A percentile compares a stretch with the other conserved stretches of the same genome.
Evolutionary conservation across 1,284 basidiomycete species (phyloP).

Genomic region (Tranzscheliella williamsii): DNA sequence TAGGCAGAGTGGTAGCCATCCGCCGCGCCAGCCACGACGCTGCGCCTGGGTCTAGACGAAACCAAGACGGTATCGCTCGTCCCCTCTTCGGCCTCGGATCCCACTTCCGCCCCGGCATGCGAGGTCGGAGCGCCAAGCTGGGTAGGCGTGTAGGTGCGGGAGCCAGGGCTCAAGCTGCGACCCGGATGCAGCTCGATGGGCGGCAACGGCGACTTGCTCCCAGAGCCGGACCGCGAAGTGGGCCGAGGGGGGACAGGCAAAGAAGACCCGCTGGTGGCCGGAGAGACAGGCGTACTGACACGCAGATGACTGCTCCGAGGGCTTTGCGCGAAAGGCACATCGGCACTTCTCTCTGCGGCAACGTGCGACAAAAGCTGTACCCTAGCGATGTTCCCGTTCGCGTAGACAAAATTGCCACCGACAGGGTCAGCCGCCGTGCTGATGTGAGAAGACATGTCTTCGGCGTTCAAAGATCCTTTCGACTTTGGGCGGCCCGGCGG

Average conservation of each 20-base stretch:
- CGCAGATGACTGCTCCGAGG: background rate
- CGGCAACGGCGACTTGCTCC: background rate
- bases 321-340: background rate
- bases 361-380: conserved; percentile 9
- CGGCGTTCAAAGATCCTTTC: background rate
- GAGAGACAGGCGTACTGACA: conserved; percentile 2
- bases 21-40: too few relatives aligned
- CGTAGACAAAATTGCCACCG: conserved; percentile 4
- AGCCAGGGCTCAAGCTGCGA: too few relatives aligned
- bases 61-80: too few relatives aligned
- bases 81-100: too few relatives aligned
- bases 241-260: conserved; percentile 20
- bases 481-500: background rate
- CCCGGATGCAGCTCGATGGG: too few relatives aligned
- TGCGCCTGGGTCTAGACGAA: too few relatives aligned
- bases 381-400: conserved; percentile 28
- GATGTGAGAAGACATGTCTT: background rate
- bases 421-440: too few relatives aligned
- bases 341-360: conserved; percentile 1
- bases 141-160: too few relatives aligned
- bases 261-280: background rate
- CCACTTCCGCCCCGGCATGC: too few relatives aligned
- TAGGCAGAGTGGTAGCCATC: too few relatives aligned
- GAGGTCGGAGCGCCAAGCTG: too few relatives aligned
- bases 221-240: background rate